Percentiles rank a stretch among this genome's conserved stretches.
Evolutionary conservation across 768 basidiomycete species (phyloP).

Genomic region (Auricularia sp.): DNA sequence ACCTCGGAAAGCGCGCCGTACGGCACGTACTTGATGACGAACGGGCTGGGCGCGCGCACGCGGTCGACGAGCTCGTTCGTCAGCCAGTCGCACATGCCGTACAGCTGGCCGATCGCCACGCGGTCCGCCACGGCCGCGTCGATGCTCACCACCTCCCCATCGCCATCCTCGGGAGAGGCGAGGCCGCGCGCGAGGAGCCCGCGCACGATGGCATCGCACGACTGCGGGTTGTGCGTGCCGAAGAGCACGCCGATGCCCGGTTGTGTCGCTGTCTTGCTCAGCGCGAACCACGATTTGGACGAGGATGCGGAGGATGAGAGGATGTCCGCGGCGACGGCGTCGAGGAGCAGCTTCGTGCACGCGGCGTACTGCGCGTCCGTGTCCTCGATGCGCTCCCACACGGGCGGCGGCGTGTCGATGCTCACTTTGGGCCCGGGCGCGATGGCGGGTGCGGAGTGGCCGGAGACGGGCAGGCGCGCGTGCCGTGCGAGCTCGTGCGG

Average conservation of each 20-base stretch:
- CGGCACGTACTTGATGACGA: slow-evolving; percentile 77
- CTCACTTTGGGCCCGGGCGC: slow-evolving; percentile 26
- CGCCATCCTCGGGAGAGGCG: slow-evolving; percentile 26
- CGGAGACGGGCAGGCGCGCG: slow-evolving; percentile 7
- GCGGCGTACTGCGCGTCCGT: slow-evolving; percentile 68
- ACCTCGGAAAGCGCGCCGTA: slow-evolving; percentile 67
- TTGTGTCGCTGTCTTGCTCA: slow-evolving; percentile 2
- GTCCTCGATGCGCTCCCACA: slow-evolving; percentile 56
- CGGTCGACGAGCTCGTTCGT: slow-evolving; percentile 57
- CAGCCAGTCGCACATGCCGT: slow-evolving; percentile 81
- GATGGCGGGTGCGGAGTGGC: slow-evolving; percentile 6
- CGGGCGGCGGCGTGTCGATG: slow-evolving; percentile 57
- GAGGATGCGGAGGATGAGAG: slow-evolving; percentile 5
- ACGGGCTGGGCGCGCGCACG: slow-evolving; percentile 45
- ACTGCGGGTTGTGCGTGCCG: slow-evolving; percentile 78
- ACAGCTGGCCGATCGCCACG: slow-evolving; percentile 71
- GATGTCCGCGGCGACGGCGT: slow-evolving; percentile 45
- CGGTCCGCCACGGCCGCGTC: slow-evolving; percentile 49
- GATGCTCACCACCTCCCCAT: slow-evolving; percentile 30
- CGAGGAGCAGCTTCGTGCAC: slow-evolving; percentile 48
- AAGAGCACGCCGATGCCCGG: slow-evolving; percentile 59
- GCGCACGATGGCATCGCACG: slow-evolving; percentile 50
- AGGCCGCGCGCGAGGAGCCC: slow-evolving; percentile 51
- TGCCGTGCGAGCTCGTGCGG: slow-evolving; percentile 57
- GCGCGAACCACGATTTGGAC: background rate